phyloP scores from a whole-genome alignment of 805 yeast genomes.

The Metschnikowia aberdeeniae region DNA sequence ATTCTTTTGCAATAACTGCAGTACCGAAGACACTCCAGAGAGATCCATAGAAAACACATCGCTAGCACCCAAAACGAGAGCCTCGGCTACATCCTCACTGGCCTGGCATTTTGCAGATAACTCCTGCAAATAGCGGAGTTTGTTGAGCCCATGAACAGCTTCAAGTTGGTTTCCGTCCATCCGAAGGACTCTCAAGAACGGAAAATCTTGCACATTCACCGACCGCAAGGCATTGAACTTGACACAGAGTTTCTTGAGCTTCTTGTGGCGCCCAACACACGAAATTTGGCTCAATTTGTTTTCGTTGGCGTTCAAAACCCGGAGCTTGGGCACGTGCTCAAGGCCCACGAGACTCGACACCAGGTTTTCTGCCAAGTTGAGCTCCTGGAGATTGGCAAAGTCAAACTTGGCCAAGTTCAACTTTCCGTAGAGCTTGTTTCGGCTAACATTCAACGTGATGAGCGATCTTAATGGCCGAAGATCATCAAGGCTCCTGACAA shows the following conservation, averaged over 20 bases:
- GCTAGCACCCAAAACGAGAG: conserved; percentile 17
- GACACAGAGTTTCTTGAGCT: conserved; percentile 35
- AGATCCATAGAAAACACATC: conserved; percentile 35
- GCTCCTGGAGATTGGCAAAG: conserved; percentile 40
- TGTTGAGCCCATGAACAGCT: conserved; percentile 23
- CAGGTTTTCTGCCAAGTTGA: conserved; percentile 42
- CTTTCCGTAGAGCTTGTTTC: conserved; percentile 36
- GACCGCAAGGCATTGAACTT: conserved; percentile 33
- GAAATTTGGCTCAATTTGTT: conserved; percentile 29
- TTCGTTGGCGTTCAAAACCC: conserved; percentile 39
- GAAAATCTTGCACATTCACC: conserved; percentile 31
- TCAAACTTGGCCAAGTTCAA: conserved; percentile 33
- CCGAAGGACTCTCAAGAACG: conserved; percentile 40
- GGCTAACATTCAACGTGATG: conserved; percentile 36
- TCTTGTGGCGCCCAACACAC: conserved; percentile 21
- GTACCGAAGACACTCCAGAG: conserved; percentile 31
- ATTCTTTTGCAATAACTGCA: not conserved
- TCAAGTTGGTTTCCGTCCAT: conserved; percentile 42
- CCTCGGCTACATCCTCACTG: conserved; percentile 17
- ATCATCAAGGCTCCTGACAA: conserved; percentile 32
- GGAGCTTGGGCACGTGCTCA: conserved; percentile 31
- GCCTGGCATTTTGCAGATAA: conserved; percentile 39
- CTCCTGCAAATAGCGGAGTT: conserved; percentile 36
- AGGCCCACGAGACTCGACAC: conserved; percentile 32
- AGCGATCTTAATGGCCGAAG: conserved; percentile 38